Conservation (phyloP, 2,329 filamentous ascomycete genomes). For the Calonectria ilicicola region DNA sequence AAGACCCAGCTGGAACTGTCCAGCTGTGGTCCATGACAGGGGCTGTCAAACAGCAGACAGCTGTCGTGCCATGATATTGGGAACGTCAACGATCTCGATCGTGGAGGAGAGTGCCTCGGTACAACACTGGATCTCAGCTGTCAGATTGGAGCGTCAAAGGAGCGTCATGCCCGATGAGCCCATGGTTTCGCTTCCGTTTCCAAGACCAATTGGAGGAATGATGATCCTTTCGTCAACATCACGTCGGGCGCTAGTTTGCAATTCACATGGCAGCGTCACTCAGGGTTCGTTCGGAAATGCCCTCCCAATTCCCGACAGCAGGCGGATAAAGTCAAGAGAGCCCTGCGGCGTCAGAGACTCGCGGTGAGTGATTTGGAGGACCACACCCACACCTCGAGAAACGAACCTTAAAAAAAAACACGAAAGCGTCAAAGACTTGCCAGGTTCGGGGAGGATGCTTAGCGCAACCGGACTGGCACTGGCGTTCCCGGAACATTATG, state of each 20-base stretch:
- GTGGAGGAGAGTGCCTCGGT: not conserved
- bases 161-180: not conserved
- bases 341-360: not conserved
- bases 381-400: not conserved
- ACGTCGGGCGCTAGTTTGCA: not conserved
- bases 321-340: not conserved
- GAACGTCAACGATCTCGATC: conserved; percentile 8
- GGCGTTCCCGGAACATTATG: not conserved
- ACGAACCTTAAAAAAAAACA: conserved; percentile 17
- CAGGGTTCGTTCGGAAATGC: not conserved
- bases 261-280: not conserved
- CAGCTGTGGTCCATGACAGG: conserved; percentile 6
- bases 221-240: conserved; percentile 3
- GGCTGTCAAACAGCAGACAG: not conserved
- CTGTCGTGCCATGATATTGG: not conserved
- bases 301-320: not conserved
- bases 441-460: conserved; percentile 6
- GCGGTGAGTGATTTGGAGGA: conserved; percentile 1
- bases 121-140: not conserved
- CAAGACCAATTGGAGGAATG: not conserved
- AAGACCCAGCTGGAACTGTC: not conserved
- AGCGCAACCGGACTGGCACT: conserved; percentile 3
- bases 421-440: conserved; percentile 12
- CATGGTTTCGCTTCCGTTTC: conserved; percentile 8
- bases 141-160: not conserved